phyloP scores from a whole-genome alignment of 2,329 filamentous ascomycete species.

The Diaporthe vexans region DNA sequence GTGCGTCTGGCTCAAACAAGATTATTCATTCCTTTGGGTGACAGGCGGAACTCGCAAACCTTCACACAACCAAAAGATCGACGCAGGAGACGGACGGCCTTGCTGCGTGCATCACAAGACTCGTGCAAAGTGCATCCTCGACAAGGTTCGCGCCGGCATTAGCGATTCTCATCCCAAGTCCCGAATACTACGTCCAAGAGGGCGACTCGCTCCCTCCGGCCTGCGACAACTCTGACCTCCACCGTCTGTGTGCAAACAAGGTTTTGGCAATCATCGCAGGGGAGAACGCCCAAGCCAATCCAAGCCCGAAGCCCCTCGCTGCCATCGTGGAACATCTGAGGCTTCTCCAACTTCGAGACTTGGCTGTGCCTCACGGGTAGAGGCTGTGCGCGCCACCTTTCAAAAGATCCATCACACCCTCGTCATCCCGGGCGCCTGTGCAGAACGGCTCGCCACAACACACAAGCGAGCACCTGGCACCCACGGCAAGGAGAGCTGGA shows the following conservation, averaged over 20 bases:
- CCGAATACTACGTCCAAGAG: slow-evolving; percentile 12
- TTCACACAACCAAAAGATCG: slow-evolving; percentile 14
- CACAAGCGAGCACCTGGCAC: background rate
- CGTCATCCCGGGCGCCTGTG: background rate
- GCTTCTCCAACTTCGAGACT: slow-evolving; percentile 16
- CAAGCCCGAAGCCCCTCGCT: background rate
- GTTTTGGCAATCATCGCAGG: slow-evolving; percentile 29
- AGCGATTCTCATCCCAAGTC: slow-evolving; percentile 27
- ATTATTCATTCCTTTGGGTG: slow-evolving; percentile 12
- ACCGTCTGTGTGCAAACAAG: slow-evolving; percentile 21
- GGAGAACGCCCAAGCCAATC: slow-evolving; percentile 12
- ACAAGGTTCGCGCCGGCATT: slow-evolving; percentile 16
- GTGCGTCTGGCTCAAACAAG: background rate
- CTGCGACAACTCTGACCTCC: slow-evolving; percentile 16
- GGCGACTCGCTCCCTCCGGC: slow-evolving; percentile 1
- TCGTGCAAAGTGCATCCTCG: background rate
- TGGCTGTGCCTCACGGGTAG: slow-evolving; percentile 19
- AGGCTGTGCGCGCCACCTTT: slow-evolving; percentile 21
- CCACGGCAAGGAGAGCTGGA: background rate
- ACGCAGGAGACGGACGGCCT: background rate
- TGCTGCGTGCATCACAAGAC: background rate
- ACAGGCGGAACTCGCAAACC: slow-evolving; percentile 11
- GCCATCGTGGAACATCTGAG: background rate
- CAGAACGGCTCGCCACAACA: slow-evolving; percentile 4
- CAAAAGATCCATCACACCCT: slow-evolving; percentile 20